Conservation (phyloP, 78 protist genomes). For the Planoprotostelium fungivorum region DNA sequence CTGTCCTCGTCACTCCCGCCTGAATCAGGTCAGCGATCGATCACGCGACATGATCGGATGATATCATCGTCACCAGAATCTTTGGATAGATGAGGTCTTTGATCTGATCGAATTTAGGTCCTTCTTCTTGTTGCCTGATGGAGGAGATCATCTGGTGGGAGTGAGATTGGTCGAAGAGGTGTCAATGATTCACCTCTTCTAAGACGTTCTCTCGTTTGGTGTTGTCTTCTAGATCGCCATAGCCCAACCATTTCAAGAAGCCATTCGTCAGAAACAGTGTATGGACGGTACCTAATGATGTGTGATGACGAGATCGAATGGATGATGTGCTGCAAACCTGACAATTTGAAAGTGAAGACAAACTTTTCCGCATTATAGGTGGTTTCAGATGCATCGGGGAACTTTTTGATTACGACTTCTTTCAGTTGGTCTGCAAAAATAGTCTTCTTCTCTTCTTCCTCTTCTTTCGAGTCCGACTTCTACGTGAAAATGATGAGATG, state of each 20-base stretch:
- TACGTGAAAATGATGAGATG: not conserved
- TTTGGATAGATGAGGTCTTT: not conserved
- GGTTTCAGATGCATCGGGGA: not conserved
- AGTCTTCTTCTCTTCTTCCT: not conserved
- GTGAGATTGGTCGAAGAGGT: not conserved
- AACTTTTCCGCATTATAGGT: not conserved
- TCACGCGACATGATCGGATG: not conserved
- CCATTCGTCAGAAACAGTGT: not conserved
- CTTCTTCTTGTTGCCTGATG: not conserved
- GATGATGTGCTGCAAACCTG: not conserved
- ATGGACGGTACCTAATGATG: not conserved
- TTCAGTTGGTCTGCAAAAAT: not conserved
- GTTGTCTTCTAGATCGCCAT: not conserved
- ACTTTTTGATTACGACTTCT: not conserved
- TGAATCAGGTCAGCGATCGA: not conserved
- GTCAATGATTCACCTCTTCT: not conserved
- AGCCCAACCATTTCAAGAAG: not conserved
- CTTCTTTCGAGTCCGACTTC: not conserved
- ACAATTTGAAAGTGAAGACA: not conserved
- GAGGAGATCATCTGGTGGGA: not conserved
- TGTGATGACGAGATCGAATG: not conserved
- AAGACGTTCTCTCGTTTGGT: not conserved
- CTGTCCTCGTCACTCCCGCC: not conserved
- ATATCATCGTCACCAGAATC: not conserved
- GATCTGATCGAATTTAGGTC: not conserved